phyloP scores from a whole-genome alignment of 805 yeast species.

The Sungouiella thailandica region DNA sequence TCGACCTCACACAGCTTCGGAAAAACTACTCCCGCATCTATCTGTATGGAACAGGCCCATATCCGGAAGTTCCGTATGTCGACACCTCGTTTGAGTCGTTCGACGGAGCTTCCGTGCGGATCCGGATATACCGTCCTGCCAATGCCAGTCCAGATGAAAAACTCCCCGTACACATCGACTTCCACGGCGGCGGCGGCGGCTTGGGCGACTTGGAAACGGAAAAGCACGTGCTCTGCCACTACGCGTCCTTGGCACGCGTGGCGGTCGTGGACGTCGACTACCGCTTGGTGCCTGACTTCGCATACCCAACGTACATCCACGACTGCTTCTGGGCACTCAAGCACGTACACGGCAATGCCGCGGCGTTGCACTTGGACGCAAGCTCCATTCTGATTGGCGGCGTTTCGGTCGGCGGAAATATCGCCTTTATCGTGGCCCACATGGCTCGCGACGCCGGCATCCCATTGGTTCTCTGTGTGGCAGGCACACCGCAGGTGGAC shows the following conservation, averaged over 20 bases:
- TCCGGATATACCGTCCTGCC: constrained; percentile 25
- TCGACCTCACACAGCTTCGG: constrained; percentile 18
- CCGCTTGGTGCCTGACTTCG: constrained; percentile 23
- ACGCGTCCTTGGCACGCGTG: constrained; percentile 16
- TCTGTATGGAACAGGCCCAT: constrained; percentile 21
- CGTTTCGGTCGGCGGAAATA: constrained; percentile 22
- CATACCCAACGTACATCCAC: constrained; percentile 22
- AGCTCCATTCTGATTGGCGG: constrained; percentile 21
- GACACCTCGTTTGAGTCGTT: constrained; percentile 10
- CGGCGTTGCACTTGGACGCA: constrained; percentile 12
- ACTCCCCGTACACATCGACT: constrained; percentile 27
- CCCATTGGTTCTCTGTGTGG: constrained; percentile 19
- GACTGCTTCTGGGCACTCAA: constrained; percentile 25
- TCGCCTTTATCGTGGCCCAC: constrained; percentile 23
- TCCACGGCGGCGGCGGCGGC: constrained; percentile 33
- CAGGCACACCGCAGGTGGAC: constrained; percentile 28
- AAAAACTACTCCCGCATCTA: constrained; percentile 18
- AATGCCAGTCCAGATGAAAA: constrained; percentile 13
- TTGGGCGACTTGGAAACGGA: constrained; percentile 27
- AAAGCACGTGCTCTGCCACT: constrained; percentile 21
- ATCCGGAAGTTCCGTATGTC: constrained; percentile 14
- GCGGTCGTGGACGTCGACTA: constrained; percentile 28
- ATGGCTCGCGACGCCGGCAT: constrained; percentile 21
- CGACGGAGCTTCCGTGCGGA: constrained; percentile 16
- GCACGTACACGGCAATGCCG: constrained; percentile 19